Percentiles rank a stretch among this genome's conserved stretches.
phyloP scores from a whole-genome alignment of 169 alveolate genomes.

The Blepharisma undulans region DNA sequence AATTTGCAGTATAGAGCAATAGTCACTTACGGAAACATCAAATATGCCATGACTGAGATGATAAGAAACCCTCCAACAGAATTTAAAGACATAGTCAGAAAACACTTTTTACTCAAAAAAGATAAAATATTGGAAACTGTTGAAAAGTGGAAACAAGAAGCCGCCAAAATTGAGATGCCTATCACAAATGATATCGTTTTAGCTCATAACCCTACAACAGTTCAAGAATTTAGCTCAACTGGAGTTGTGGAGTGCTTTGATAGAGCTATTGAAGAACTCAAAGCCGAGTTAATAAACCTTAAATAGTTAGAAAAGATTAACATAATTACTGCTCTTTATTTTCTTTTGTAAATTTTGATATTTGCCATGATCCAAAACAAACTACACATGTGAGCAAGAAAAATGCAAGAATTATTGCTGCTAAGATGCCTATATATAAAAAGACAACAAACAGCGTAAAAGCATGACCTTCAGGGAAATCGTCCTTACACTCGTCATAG shows the following conservation, averaged over 20 bases:
- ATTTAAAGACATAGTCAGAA: conserved; percentile 80
- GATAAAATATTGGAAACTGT: conserved; percentile 78
- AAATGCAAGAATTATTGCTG: background rate
- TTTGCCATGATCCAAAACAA: conserved; percentile 3
- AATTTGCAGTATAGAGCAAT: conserved; percentile 81
- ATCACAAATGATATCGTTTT: background rate
- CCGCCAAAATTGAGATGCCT: conserved; percentile 47
- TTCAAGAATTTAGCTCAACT: conserved; percentile 57
- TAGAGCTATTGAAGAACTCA: conserved; percentile 64
- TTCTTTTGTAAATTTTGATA: background rate
- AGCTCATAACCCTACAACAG: conserved; percentile 62
- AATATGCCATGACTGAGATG: conserved; percentile 84
- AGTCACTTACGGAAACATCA: conserved; percentile 78
- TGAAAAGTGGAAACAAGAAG: conserved; percentile 75
- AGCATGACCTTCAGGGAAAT: conserved; percentile 9
- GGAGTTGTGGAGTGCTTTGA: conserved; percentile 69
- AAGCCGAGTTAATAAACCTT: conserved; percentile 27
- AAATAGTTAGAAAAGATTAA: background rate
- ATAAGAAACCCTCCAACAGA: conserved; percentile 77
- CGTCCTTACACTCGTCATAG: conserved; percentile 10
- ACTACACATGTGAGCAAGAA: background rate
- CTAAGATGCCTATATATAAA: background rate
- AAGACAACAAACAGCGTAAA: background rate
- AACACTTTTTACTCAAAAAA: conserved; percentile 80
- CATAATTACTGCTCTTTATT: background rate